These are phyloP conservation scores for Phanerochaete sordida DNA, from an alignment of 768 basidiomycete species.

Conservation along the genomic window DNA sequence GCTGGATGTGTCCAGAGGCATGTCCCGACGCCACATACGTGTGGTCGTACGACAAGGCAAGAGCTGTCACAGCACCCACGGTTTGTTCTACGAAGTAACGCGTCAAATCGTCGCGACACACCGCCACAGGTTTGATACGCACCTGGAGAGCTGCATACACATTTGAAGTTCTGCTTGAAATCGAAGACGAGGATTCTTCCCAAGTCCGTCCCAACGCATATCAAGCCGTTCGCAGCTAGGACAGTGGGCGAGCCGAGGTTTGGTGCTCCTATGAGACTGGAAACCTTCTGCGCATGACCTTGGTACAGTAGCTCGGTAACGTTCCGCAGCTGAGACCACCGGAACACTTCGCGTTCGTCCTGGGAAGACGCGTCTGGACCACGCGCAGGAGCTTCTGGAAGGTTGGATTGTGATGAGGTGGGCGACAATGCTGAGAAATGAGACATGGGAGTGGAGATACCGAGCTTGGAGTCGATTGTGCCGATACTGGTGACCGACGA, in stretches of 20 bases:
- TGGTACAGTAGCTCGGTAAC: conserved; percentile 58
- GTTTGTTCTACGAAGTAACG: conserved; percentile 41
- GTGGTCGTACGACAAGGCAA: conserved; percentile 90
- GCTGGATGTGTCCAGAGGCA: conserved; percentile 74
- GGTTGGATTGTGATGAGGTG: conserved; percentile 56
- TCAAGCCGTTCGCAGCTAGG: conserved; percentile 78
- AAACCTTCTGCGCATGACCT: conserved; percentile 52
- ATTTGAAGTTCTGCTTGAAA: conserved; percentile 82
- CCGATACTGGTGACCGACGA: conserved; percentile 40
- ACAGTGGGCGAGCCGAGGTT: conserved; percentile 70
- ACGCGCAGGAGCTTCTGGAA: conserved; percentile 24
- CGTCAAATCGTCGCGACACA: not conserved
- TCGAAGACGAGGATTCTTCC: conserved; percentile 84
- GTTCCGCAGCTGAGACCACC: conserved; percentile 66
- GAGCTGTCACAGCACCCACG: conserved; percentile 78
- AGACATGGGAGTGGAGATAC: conserved; percentile 53
- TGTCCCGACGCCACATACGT: conserved; percentile 92
- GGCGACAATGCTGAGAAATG: conserved; percentile 71
- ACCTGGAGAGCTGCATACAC: conserved; percentile 73
- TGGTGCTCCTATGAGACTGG: conserved; percentile 56
- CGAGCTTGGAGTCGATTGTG: conserved; percentile 43
- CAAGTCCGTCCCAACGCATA: conserved; percentile 83
- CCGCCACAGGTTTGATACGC: conserved; percentile 15
- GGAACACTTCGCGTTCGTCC: conserved; percentile 56
- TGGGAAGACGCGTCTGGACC: conserved; percentile 20